Percentiles rank a stretch among this genome's conserved stretches.
These are phyloP conservation scores for Saposhnikovia divaricata DNA, from an alignment of 129 eudicot genomes.

Conservation along the genomic window DNA sequence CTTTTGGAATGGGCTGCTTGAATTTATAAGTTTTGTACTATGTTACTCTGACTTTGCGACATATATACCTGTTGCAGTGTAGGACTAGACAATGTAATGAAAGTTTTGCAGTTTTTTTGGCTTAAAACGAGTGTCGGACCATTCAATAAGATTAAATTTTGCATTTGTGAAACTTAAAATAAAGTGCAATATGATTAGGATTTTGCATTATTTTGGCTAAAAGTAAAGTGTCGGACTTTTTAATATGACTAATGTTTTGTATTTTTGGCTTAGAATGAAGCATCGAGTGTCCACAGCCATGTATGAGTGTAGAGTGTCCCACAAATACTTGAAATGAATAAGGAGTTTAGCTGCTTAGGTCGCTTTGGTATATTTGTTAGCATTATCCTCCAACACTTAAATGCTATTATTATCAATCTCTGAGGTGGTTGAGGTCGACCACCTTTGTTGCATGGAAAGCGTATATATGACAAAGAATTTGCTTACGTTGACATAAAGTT, in stretches of 20 bases:
- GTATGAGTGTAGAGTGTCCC: neutral
- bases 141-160: neutral
- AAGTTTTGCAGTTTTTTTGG: neutral
- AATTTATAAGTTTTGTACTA: neutral
- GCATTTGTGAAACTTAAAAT: neutral
- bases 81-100: neutral
- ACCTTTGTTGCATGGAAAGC: neutral
- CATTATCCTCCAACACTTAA: neutral
- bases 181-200: neutral
- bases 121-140: neutral
- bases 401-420: neutral
- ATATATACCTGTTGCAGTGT: neutral
- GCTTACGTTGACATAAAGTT: neutral
- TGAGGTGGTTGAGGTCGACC: neutral
- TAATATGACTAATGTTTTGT: neutral
- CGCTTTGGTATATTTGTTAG: neutral
- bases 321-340: neutral
- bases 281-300: neutral
- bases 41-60: neutral
- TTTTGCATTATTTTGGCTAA: neutral
- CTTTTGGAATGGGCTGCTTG: neutral
- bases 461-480: neutral
- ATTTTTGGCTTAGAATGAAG: neutral
- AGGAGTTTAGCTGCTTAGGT: neutral
- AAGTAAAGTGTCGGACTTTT: neutral